Evolutionary conservation across 225 moss, liverwort and hornwort genomes (phyloP), one percentile per base, ranked within the genome.

Genomic region (Pleurozium schreberi): DNA sequence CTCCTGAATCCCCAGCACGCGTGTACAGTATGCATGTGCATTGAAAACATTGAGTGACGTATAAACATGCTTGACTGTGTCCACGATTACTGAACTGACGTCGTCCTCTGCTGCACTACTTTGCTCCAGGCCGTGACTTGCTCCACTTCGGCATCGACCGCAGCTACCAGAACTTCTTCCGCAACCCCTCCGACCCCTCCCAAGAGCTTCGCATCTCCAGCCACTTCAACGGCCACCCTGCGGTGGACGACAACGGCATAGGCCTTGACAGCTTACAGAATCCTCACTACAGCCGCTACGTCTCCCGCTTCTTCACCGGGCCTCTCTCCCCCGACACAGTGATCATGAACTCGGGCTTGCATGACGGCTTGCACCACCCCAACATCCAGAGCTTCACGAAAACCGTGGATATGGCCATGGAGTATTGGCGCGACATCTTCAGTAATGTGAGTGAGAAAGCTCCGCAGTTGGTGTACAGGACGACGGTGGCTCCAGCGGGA

Each of bases 301-400:
- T 95, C 25, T 9, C 53, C 28, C 3, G 11, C 5, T 91, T 89
- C 84, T 97, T 97, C 85, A 20, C 33, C 42, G 91, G 89, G 11
- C 50, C 33, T 0, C 75, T 16, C 0, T 71, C n/a, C 33, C 95
- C 96, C 0, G 96, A 97, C 68, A 88, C 89, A 3, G 59, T 96
- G 42, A 86, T 96, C 68, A 93, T 96, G 92, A 96, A 94, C 91
- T 95, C 97, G 17, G 96, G 97, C 6, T 74, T 95, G 45, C 95
- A 96, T 68, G 97, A 96, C 64, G 95, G 94, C 58, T 13, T 10
- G 75, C 90, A 82, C 59, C 91, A 94, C 18, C 30, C 8, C 1
- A 75, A 43, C 52, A 42, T 92, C 57, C 68, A 55, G 14, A 27
- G 87, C 50, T 97, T 91, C 30, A 62, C 70, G 3, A 28, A 45